Evolutionary conservation across 768 basidiomycete genomes (phyloP).

Genomic region (Tremella fuciformis): DNA sequence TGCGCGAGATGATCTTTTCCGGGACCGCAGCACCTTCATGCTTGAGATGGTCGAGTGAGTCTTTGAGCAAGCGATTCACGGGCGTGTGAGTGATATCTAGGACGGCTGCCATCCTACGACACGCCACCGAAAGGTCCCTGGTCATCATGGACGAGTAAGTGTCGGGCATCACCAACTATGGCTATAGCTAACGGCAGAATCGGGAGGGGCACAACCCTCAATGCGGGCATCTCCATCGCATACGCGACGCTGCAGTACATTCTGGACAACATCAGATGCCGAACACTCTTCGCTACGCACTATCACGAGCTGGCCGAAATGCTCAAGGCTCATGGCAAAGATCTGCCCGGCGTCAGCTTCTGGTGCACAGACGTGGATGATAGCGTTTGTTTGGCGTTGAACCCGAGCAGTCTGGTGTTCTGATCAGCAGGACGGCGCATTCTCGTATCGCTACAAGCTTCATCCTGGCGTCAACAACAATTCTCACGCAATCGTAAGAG

Average conservation of each 20-base stretch:
- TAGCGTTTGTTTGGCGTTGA: conserved; percentile 57
- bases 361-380: conserved; percentile 88
- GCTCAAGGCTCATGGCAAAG: conserved; percentile 55
- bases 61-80: neutral
- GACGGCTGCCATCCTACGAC: conserved; percentile 80
- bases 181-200: conserved; percentile 54
- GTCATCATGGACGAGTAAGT: conserved; percentile 93
- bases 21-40: conserved; percentile 95
- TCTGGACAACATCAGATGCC: conserved; percentile 70
- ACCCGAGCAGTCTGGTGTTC: neutral
- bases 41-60: conserved; percentile 53
- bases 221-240: conserved; percentile 88
- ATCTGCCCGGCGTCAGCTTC: conserved; percentile 63
- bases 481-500: conserved; percentile 64
- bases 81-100: conserved; percentile 54
- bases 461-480: conserved; percentile 80
- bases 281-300: conserved; percentile 96
- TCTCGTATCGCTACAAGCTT: conserved; percentile 78
- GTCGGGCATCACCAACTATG: no score
- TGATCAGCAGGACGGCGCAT: conserved; percentile 63
- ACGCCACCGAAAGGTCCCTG: conserved; percentile 77
- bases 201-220: conserved; percentile 89
- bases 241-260: conserved; percentile 81
- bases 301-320: conserved; percentile 90
- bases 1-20: conserved; percentile 89